phyloP scores from a whole-genome alignment of 2,329 filamentous ascomycete species.

The Elsinoe australis region DNA sequence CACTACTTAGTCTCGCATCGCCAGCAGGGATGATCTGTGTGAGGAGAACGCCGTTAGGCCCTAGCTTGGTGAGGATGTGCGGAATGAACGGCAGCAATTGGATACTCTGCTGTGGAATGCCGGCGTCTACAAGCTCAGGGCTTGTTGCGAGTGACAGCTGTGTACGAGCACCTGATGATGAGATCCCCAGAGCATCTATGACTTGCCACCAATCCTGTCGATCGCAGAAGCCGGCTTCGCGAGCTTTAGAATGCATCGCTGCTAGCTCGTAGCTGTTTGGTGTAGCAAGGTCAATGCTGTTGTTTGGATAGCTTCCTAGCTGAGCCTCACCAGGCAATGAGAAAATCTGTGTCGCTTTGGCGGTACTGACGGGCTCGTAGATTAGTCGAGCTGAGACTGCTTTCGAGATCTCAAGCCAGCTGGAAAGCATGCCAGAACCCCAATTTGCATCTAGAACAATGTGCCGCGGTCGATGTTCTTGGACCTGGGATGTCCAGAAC shows the following conservation, averaged over 20 bases:
- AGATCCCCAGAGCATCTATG: constrained; percentile 72
- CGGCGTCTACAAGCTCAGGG: constrained; percentile 61
- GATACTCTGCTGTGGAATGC: constrained; percentile 73
- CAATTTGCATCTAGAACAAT: constrained; percentile 85
- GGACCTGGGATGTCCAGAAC: constrained; percentile 55
- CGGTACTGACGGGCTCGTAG: constrained; percentile 82
- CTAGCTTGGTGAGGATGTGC: constrained; percentile 76
- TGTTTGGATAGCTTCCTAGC: constrained; percentile 47
- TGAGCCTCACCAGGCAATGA: constrained; percentile 28
- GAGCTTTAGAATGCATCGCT: constrained; percentile 68
- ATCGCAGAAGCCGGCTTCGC: constrained; percentile 60
- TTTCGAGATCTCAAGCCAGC: constrained; percentile 59
- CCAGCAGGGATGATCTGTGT: constrained; percentile 60
- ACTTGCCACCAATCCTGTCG: constrained; percentile 66
- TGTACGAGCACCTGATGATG: constrained; percentile 59
- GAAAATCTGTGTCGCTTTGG: constrained; percentile 69
- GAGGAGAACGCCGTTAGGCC: constrained; percentile 64
- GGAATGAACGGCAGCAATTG: constrained; percentile 85
- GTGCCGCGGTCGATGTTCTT: constrained; percentile 58
- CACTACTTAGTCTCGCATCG: constrained; percentile 59
- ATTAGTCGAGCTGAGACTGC: constrained; percentile 53
- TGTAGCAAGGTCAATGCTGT: constrained; percentile 65
- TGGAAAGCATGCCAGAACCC: constrained; percentile 56
- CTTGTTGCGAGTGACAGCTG: constrained; percentile 63
- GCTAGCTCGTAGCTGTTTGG: constrained; percentile 78